These are phyloP conservation scores for Jacaranda copaia DNA, from an alignment of 257 asterid species.

Conservation along the genomic window DNA sequence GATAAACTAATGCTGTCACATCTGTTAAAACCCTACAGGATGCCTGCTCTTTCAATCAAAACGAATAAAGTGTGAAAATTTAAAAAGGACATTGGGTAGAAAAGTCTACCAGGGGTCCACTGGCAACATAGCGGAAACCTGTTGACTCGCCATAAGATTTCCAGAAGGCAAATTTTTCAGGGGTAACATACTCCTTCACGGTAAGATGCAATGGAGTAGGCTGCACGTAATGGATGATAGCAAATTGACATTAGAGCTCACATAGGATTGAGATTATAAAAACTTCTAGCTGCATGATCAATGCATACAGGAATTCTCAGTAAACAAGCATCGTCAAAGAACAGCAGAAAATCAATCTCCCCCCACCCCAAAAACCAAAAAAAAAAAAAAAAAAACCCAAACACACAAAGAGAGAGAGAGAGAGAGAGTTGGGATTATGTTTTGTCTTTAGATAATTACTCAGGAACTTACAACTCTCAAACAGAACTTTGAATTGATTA, in stretches of 20 bases:
- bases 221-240: slow-evolving; percentile 51
- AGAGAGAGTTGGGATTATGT: not conserved
- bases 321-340: not conserved
- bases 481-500: not conserved
- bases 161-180: slow-evolving; percentile 92
- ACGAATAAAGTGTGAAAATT: not conserved
- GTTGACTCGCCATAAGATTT: slow-evolving; percentile 95
- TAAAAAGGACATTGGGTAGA: not conserved
- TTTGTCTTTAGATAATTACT: not conserved
- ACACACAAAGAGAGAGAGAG: no score
- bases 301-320: not conserved
- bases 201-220: slow-evolving; percentile 98
- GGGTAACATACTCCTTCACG: slow-evolving; percentile 86
- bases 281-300: slow-evolving; percentile 11
- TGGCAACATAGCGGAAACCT: slow-evolving; percentile 97
- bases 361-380: not conserved
- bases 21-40: slow-evolving; percentile 4
- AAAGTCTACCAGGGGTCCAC: slow-evolving; percentile 91
- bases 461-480: slow-evolving; percentile 13
- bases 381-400: no score
- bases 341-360: not conserved
- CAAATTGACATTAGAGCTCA: slow-evolving; percentile 21
- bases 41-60: not conserved
- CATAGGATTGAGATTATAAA: slow-evolving; percentile 19
- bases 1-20: not conserved